phyloP scores from a whole-genome alignment of 331 rosid species.

The Malus hybrid region DNA sequence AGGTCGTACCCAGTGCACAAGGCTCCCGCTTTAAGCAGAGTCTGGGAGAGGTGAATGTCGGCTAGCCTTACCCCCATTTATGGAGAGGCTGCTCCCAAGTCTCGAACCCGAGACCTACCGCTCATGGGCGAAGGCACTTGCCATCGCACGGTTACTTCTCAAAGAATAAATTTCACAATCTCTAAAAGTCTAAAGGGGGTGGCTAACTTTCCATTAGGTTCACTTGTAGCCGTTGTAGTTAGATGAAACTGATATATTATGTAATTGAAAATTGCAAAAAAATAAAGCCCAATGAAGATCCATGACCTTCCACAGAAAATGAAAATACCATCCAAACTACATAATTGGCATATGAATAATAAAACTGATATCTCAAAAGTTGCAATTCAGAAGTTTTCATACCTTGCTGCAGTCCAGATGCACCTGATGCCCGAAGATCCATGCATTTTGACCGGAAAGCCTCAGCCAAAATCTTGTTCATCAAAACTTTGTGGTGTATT shows the following conservation, averaged over 20 bases:
- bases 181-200: neutral
- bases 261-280: neutral
- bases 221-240: neutral
- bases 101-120: no score
- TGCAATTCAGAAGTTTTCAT: slow-evolving; percentile 1
- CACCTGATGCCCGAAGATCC: slow-evolving; percentile 31
- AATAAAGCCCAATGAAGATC: neutral
- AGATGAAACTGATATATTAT: neutral
- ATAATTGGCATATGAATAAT: neutral
- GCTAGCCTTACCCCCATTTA: no score
- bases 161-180: neutral
- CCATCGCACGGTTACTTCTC: neutral
- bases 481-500: slow-evolving; percentile 22
- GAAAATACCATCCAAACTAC: neutral
- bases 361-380: neutral
- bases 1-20: no score
- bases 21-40: no score
- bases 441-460: slow-evolving; percentile 61
- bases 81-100: no score
- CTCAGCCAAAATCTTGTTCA: slow-evolving; percentile 51
- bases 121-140: no score
- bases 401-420: slow-evolving; percentile 49
- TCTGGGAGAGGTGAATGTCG: no score
- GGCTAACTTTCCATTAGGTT: neutral
- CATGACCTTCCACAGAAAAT: neutral